Evolutionary conservation across 768 basidiomycete genomes (phyloP).

Genomic region (Kwoniella pini): DNA sequence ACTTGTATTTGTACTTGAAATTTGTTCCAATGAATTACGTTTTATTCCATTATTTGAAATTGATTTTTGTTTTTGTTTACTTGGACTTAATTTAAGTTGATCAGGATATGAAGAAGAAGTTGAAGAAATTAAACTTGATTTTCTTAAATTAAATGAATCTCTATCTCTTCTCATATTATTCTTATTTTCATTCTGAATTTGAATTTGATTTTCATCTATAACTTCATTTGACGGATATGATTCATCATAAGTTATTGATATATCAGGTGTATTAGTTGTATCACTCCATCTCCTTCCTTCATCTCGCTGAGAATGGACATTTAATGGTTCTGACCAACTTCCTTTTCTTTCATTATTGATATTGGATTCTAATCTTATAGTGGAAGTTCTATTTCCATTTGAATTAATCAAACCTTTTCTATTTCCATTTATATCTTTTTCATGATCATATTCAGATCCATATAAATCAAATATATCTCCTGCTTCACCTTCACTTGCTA

Average conservation of each 20-base stretch:
- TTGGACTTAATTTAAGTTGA: no score
- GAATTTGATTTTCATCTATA: neutral
- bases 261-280: neutral
- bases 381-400: neutral
- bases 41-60: neutral
- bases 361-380: constrained; percentile 1
- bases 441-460: constrained; percentile 6
- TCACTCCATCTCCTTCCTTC: neutral
- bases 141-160: neutral
- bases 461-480: constrained; percentile 42
- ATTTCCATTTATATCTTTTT: neutral
- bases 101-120: neutral
- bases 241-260: constrained; percentile 3
- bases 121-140: neutral
- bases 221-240: neutral
- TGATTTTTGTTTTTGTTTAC: neutral
- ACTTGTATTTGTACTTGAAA: neutral
- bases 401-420: neutral
- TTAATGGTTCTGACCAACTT: constrained; percentile 6
- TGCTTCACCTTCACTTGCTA: constrained; percentile 35
- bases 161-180: neutral
- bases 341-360: neutral
- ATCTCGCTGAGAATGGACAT: neutral
- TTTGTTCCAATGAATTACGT: neutral
- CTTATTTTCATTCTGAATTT: neutral